phyloP scores from a whole-genome alignment of 495 filamentous ascomycete genomes.

The Trichoderma reesei region DNA sequence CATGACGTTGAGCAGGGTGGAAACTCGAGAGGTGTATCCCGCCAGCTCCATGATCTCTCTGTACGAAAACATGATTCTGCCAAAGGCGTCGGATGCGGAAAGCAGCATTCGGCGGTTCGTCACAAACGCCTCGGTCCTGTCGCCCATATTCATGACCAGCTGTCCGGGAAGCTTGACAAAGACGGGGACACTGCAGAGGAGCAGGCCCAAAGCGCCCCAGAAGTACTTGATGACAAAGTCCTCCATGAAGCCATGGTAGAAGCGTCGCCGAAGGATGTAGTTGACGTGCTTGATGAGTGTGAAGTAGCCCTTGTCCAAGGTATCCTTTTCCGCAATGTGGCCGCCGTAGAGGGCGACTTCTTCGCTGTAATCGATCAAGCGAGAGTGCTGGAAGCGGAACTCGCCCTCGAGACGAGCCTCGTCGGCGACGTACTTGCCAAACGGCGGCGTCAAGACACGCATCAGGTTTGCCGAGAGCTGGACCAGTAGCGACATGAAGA shows the following conservation, averaged over 20 bases:
- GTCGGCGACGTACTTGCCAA: slow-evolving; percentile 95
- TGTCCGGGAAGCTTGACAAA: slow-evolving; percentile 84
- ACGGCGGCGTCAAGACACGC: slow-evolving; percentile 92
- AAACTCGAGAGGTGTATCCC: slow-evolving; percentile 87
- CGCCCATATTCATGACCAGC: slow-evolving; percentile 63
- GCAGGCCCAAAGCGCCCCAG: slow-evolving; percentile 87
- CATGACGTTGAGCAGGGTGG: slow-evolving; percentile 84
- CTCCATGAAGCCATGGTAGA: slow-evolving; percentile 97
- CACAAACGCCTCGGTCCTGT: slow-evolving; percentile 90
- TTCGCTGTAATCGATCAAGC: slow-evolving; percentile 90
- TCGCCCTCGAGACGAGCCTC: slow-evolving; percentile 92
- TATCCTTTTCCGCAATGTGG: slow-evolving; percentile 95
- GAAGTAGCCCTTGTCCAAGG: slow-evolving; percentile 95
- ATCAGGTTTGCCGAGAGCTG: slow-evolving; percentile 88
- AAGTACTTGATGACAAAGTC: slow-evolving; percentile 99
- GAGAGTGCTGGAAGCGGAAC: slow-evolving; percentile 88
- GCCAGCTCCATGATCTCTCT: slow-evolving; percentile 93
- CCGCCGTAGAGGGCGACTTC: slow-evolving; percentile 89
- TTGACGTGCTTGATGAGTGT: slow-evolving; percentile 98
- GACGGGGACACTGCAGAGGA: slow-evolving; percentile 92
- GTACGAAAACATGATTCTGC: slow-evolving; percentile 95
- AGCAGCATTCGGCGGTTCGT: slow-evolving; percentile 88
- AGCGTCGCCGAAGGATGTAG: slow-evolving; percentile 74
- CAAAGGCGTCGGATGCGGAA: slow-evolving; percentile 89
- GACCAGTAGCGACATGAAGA: slow-evolving; percentile 88